Conservation (phyloP, 140 eudicot species). For the Cichorium intybus region DNA sequence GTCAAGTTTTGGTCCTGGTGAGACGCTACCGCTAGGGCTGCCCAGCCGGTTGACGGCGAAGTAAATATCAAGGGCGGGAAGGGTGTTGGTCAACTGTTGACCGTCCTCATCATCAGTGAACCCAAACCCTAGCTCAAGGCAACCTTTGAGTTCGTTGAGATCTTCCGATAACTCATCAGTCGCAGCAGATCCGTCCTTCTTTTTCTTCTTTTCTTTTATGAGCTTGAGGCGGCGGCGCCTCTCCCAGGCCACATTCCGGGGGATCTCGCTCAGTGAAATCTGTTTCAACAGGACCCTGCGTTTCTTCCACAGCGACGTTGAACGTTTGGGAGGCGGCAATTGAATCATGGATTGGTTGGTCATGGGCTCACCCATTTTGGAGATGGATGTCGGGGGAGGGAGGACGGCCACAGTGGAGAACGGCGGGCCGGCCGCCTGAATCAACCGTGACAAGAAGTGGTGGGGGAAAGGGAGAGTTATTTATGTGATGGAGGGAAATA, state of each 20-base stretch:
- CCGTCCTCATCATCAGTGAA: conserved; percentile 64
- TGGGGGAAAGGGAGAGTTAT: conserved; percentile 4
- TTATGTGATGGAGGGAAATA: conserved; percentile 7
- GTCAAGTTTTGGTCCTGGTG: conserved; percentile 16
- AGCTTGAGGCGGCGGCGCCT: conserved; percentile 46
- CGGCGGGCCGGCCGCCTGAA: not conserved
- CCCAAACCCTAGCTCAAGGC: conserved; percentile 68
- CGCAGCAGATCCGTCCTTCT: not conserved
- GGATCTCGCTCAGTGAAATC: conserved; percentile 45
- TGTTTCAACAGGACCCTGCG: conserved; percentile 44
- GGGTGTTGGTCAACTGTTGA: conserved; percentile 44
- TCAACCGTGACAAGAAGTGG: conserved; percentile 6
- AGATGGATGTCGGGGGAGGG: conserved; percentile 14
- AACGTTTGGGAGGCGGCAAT: conserved; percentile 12
- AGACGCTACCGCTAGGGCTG: conserved; percentile 35
- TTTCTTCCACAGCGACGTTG: conserved; percentile 51
- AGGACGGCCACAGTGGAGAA: not conserved
- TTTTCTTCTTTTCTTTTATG: conserved; percentile 29
- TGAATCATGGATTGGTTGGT: not conserved
- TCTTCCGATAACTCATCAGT: conserved; percentile 56
- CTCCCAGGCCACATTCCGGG: conserved; percentile 61
- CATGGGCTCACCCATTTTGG: not conserved
- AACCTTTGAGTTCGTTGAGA: conserved; percentile 59
- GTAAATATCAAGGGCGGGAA: conserved; percentile 71
- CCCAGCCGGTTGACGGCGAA: conserved; percentile 61